Evolutionary conservation across 2,329 filamentous ascomycete species (phyloP), one percentile per base, ranked within the genome.

Genomic region (Cercospora berteroae): DNA sequence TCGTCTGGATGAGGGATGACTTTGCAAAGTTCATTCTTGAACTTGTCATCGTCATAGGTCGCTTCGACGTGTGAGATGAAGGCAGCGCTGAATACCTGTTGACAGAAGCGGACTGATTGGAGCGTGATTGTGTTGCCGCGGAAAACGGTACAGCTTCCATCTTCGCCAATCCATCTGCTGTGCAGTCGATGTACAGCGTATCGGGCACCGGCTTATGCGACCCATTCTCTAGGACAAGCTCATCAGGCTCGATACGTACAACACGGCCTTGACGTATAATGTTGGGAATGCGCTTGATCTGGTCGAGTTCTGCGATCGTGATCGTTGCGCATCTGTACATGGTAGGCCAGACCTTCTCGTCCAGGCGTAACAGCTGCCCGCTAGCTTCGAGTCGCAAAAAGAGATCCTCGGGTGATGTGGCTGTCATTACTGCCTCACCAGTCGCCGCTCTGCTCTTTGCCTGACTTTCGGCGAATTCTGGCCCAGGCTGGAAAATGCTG

Each of bases 31-130:
- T 57, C 39, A 59, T 73, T 73, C 33, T 70, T 73, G 7, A 48
- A 5, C 5, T 62, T 29, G 18, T 69, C 65, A 18, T 67, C 36
- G 0, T 8, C n/a, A 52, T 72, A 70, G 0, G 67, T 60, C 6
- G 68, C 64, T 64, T 71, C 71, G 10, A 72, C 63, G 27, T 73
- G 71, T 2, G 67, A 69, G 55, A 73, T 72, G 44, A 73, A 64
- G 8, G 70, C 71, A 4, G 70, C 70, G 27, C 67, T 69, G 66
- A 73, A 72, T 7, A 69, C 67, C 55, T 71, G 70, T 50, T 73
- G 71, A 23, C 71, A 73, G 44, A 58, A 65, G 2, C 71, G 68
- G 1, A 73, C 69, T 2, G 71, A 58, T 18, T 72, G 71, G 4
- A 73, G 69, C 1, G 67, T 71, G 39, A 73, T 72, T 5, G 63